Conservation (phyloP, 208 protist genomes). For the Wallacemonas sp. region DNA sequence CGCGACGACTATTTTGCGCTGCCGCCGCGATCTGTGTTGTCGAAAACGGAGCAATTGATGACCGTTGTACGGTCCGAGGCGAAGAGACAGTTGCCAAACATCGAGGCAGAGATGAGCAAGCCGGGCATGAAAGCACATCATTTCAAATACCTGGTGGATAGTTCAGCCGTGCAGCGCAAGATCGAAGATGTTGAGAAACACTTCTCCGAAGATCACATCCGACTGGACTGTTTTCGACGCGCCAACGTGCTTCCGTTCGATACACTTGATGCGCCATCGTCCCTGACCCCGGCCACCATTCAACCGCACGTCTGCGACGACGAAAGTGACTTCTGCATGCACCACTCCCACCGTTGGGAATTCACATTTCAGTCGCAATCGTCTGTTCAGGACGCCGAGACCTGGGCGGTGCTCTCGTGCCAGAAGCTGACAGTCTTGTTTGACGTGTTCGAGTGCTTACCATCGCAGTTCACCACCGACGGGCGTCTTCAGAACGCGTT, state of each 20-base stretch:
- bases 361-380: conserved; percentile 44
- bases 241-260: neutral
- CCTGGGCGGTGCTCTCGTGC: conserved; percentile 76
- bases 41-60: conserved; percentile 55
- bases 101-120: conserved; percentile 24
- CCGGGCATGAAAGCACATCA: conserved; percentile 25
- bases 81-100: conserved; percentile 41
- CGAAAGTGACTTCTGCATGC: conserved; percentile 65
- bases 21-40: conserved; percentile 40
- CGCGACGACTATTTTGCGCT: conserved; percentile 26
- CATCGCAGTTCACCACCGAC: conserved; percentile 3
- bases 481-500: conserved; percentile 52
- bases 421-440: conserved; percentile 69
- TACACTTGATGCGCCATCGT: neutral
- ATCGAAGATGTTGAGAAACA: conserved; percentile 20
- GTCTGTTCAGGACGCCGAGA: conserved; percentile 34
- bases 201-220: conserved; percentile 19
- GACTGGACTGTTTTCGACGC: conserved; percentile 24
- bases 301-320: conserved; percentile 29
- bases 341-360: conserved; percentile 79
- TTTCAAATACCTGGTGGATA: conserved; percentile 62
- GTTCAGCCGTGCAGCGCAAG: conserved; percentile 29
- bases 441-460: conserved; percentile 64
- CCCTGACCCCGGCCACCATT: conserved; percentile 26
- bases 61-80: conserved; percentile 40